Conservation (phyloP, 768 basidiomycete genomes). For the Leccinum obscurum region DNA sequence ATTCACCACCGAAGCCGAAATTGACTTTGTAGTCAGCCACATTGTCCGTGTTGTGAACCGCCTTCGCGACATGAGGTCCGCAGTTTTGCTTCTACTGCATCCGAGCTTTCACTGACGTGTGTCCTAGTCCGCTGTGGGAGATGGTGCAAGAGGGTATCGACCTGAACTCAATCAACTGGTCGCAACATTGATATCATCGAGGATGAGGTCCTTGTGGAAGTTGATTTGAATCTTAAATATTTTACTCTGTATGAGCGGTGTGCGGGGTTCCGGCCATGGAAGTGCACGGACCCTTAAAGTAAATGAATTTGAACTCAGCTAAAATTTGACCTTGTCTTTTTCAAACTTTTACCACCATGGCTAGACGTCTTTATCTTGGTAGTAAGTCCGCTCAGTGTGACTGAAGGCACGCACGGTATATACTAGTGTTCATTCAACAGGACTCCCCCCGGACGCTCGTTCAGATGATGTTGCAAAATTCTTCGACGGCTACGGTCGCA, state of each 20-base stretch:
- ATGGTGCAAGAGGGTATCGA: constrained; percentile 99
- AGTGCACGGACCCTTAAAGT: constrained; percentile 35
- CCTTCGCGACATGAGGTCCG: constrained; percentile 91
- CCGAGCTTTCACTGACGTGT: constrained; percentile 10
- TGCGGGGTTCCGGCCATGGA: constrained; percentile 17
- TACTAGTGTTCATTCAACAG: constrained; percentile 36
- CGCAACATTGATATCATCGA: constrained; percentile 47
- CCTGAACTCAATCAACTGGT: constrained; percentile 93
- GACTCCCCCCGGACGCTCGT: constrained; percentile 81
- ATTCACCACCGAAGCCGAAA: constrained; percentile 96
- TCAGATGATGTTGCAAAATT: constrained; percentile 84
- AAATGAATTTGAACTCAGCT: constrained; percentile 34
- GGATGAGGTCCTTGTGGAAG: not conserved
- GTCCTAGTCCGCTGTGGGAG: constrained; percentile 88
- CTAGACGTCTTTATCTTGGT: constrained; percentile 84
- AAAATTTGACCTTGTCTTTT: constrained; percentile 27
- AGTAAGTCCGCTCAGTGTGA: constrained; percentile 45
- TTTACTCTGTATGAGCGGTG: constrained; percentile 9
- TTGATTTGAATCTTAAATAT: not conserved
- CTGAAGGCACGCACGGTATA: constrained; percentile 6
- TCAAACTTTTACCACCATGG: constrained; percentile 52
- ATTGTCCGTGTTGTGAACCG: constrained; percentile 85
- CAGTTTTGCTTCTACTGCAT: constrained; percentile 7
- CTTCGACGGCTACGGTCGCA: constrained; percentile 88
- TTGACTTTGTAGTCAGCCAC: constrained; percentile 90